Base-by-base conservation (phyloP, 2,329 filamentous ascomycete genomes). In the Pyrenochaeta sp. region DNA sequence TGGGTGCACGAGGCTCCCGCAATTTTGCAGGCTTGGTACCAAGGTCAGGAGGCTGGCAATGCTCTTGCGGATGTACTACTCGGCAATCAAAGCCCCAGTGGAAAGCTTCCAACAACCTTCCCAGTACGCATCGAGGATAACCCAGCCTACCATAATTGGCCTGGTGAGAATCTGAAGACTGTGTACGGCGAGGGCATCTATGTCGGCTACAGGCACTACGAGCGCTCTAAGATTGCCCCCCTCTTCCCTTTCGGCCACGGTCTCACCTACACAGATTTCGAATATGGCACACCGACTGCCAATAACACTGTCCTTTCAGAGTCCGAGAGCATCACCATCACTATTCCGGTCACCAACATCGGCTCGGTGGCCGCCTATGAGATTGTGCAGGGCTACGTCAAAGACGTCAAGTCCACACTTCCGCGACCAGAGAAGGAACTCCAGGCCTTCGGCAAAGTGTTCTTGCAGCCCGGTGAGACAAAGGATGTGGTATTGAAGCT, bases 41-140 rank as follows among this genome's bases (percentile, higher is more conserved):
- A 91, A 59, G 91, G 92, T n/a, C 92, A 95, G 69, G 91, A 95
- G 79, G 90, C 89, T 5, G 92, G 91, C 5, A 92, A 93, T 71
- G 89, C 88, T 10, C 89, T 96, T 60, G 91, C 90, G 0, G 91
- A 94, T 64, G 84, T 94, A 1, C 81, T 94, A 0, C 91, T 91
- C 62, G 90, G 91, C 47, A 85, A 89, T 60, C 84, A 86, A 46
- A 93, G 91, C 71, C 91, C 91, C 0, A 89, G 86, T 59, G 91
- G 88, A 13, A 93, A 93, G 74, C 82, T 93, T 1, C 89, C 90
- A 0, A 81, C 93, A 24, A 90, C 89, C 0, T 92, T 91, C 76
- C 90, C 90, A 3, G 83, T 69, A 12, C 64, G 74, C 1, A 64
- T 79, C 19, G 82, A 89, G 68, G 88, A 91, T 65, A 88, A 89